Conservation (phyloP, 1,284 basidiomycete genomes). For the Cutaneotrichosporon sp. region DNA sequence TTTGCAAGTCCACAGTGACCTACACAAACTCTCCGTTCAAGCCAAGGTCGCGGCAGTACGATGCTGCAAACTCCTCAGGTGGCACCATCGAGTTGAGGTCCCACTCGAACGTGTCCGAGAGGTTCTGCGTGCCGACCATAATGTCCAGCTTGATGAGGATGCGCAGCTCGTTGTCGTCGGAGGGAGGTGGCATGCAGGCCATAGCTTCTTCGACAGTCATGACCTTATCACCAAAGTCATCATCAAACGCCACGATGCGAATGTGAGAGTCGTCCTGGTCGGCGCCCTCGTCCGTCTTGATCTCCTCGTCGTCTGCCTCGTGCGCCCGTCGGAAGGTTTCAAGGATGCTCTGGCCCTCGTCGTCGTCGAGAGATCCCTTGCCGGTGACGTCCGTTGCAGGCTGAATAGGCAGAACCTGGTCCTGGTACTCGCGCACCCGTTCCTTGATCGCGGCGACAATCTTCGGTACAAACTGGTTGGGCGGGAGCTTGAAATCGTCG, state of each 20-base stretch:
- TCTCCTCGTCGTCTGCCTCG: constrained; percentile 34
- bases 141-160: constrained; percentile 94
- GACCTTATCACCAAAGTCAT: constrained; percentile 35
- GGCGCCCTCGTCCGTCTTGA: constrained; percentile 37
- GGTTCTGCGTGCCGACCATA: constrained; percentile 86
- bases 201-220: constrained; percentile 51
- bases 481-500: constrained; percentile 82
- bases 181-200: constrained; percentile 28
- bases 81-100: constrained; percentile 77
- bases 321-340: constrained; percentile 35
- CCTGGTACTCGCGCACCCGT: constrained; percentile 66
- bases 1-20: not conserved
- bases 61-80: constrained; percentile 89
- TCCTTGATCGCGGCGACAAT: constrained; percentile 85
- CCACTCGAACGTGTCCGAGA: constrained; percentile 99
- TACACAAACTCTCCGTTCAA: constrained; percentile 84
- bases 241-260: constrained; percentile 31
- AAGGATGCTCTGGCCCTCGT: constrained; percentile 30
- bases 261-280: constrained; percentile 30
- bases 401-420: constrained; percentile 43
- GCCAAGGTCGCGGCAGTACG: constrained; percentile 84
- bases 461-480: constrained; percentile 63
- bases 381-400: constrained; percentile 1
- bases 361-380: constrained; percentile 37
- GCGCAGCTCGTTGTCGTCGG: constrained; percentile 71